Evolutionary conservation across 2,329 filamentous ascomycete genomes (phyloP).

Genomic region (Penicillium sp.): DNA sequence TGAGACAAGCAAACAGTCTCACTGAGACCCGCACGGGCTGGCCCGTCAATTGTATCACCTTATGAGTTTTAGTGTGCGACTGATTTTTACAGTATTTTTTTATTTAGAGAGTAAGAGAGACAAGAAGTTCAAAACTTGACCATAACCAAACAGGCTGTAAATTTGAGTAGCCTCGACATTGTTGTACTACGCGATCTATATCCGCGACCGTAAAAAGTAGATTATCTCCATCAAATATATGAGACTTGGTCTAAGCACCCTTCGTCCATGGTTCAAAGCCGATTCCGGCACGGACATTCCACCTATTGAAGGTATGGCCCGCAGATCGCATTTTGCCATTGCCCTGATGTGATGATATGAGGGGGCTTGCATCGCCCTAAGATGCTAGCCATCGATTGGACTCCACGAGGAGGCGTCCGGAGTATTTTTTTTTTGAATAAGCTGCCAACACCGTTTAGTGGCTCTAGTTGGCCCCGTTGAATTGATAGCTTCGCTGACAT

Average conservation of each 20-base stretch:
- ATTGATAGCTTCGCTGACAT: constrained; percentile 1
- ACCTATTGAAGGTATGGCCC: constrained; percentile 14
- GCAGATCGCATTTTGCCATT: constrained; percentile 17
- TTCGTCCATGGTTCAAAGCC: constrained; percentile 11
- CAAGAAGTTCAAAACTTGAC: not conserved
- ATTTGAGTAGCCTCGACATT: not conserved
- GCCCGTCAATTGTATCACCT: not conserved
- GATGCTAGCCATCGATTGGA: constrained; percentile 14
- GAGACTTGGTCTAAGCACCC: constrained; percentile 15
- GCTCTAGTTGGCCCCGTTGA: not conserved
- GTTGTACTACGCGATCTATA: not conserved
- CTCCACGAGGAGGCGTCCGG: constrained; percentile 6
- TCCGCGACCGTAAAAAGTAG: constrained; percentile 6
- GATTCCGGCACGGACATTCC: constrained; percentile 13
- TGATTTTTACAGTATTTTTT: not conserved
- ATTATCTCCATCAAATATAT: not conserved
- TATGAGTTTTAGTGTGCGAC: constrained; percentile 1
- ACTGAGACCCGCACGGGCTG: not conserved
- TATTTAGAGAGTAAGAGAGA: not conserved
- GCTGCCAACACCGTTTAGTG: not conserved
- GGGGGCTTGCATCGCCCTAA: constrained; percentile 21
- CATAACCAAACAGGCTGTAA: not conserved
- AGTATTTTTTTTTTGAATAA: constrained; percentile 9
- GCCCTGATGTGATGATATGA: constrained; percentile 23
- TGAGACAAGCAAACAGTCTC: constrained; percentile 17